Percentiles rank a stretch among this genome's conserved stretches.
phyloP scores from a whole-genome alignment of 441 rosid species.

The Croton laevigatus region DNA sequence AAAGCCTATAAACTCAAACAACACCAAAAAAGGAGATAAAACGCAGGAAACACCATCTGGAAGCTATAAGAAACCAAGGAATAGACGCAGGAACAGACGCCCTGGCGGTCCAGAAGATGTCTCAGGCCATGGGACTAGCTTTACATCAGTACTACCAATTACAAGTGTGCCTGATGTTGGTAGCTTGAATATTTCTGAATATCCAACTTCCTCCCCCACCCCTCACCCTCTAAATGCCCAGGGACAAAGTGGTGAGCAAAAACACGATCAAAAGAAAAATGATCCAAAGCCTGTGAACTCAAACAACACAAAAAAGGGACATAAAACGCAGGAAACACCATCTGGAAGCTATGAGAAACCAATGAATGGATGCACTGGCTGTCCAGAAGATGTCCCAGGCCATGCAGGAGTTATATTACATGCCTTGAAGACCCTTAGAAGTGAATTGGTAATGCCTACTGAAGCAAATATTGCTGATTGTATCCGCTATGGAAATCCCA shows the following conservation, averaged over 20 bases:
- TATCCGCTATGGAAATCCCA: conserved; percentile 37
- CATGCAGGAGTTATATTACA: conserved; percentile 39
- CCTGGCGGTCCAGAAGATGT: conserved; percentile 20
- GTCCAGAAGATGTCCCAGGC: conserved; percentile 31
- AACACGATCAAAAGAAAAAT: conserved; percentile 22
- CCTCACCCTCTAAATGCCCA: conserved; percentile 25
- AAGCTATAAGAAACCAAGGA: conserved; percentile 15
- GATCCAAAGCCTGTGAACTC: conserved; percentile 15
- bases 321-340: conserved; percentile 12
- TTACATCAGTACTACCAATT: conserved; percentile 7
- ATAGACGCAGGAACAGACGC: conserved; percentile 8
- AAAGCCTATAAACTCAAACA: conserved; percentile 15
- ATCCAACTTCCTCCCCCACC: conserved; percentile 16
- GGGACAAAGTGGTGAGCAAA: conserved; percentile 24
- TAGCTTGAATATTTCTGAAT: conserved; percentile 22
- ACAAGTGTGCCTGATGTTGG: conserved; percentile 26
- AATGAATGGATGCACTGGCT: no score
- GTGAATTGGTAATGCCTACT: conserved; percentile 37
- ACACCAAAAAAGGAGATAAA: conserved; percentile 26
- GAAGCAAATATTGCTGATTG: conserved; percentile 42
- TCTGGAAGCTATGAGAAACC: conserved; percentile 15
- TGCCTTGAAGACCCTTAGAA: conserved; percentile 37
- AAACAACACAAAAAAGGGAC: conserved; percentile 27
- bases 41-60: conserved; percentile 15
- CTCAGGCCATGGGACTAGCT: conserved; percentile 23